Percentiles rank a stretch among this genome's conserved stretches.
Conservation (phyloP, 2,329 filamentous ascomycete species). For the Exserohilum turcica region DNA sequence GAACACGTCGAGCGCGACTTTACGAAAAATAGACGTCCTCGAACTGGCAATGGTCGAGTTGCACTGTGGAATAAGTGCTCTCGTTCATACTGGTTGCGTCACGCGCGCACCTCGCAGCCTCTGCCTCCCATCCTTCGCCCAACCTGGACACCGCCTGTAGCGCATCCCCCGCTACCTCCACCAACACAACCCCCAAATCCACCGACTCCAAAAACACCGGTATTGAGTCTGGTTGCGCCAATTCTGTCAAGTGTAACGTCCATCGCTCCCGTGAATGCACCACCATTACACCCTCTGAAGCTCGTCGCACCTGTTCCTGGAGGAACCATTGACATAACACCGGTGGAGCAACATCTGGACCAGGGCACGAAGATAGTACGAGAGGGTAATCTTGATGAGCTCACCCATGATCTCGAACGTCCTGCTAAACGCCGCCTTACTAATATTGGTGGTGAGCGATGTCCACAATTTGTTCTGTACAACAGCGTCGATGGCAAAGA, state of each 20-base stretch:
- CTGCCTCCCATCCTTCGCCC: neutral
- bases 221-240: neutral
- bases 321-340: neutral
- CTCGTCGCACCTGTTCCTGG: neutral
- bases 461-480: conserved; percentile 6
- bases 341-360: too few relatives aligned
- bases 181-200: neutral
- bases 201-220: too few relatives aligned
- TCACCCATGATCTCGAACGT: neutral
- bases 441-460: conserved; percentile 1
- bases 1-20: neutral
- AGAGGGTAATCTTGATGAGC: neutral
- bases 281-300: neutral
- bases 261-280: neutral
- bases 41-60: neutral
- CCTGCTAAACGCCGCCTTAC: neutral
- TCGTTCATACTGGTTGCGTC: neutral
- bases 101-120: neutral
- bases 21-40: neutral
- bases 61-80: neutral
- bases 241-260: neutral
- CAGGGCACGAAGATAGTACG: neutral
- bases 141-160: neutral
- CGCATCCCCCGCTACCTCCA: neutral
- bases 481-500: neutral